Evolutionary conservation across 2,329 filamentous ascomycete genomes (phyloP).

Genomic region (Coccinonectria pachysandricola): DNA sequence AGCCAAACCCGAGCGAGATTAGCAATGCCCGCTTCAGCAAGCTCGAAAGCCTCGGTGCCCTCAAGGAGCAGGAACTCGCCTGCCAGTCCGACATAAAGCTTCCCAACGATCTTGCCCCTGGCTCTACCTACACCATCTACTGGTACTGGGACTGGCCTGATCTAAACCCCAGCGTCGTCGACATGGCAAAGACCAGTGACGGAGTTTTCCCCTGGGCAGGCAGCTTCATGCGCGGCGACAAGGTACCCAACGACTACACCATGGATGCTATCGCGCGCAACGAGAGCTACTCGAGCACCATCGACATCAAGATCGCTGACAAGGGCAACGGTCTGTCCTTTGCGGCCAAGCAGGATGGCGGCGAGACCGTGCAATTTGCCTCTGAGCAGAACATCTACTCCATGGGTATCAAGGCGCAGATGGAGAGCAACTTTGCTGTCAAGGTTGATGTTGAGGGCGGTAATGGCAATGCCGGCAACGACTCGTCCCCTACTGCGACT

Average conservation of each 20-base stretch:
- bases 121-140: slow-evolving; percentile 68
- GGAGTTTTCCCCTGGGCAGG: slow-evolving; percentile 33
- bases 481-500: slow-evolving; percentile 10
- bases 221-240: slow-evolving; percentile 29
- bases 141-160: slow-evolving; percentile 96
- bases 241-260: slow-evolving; percentile 27
- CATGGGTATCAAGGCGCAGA: slow-evolving; percentile 35
- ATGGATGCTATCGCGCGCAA: slow-evolving; percentile 24
- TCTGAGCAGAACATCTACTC: slow-evolving; percentile 30
- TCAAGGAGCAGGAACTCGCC: slow-evolving; percentile 51
- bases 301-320: slow-evolving; percentile 29
- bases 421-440: slow-evolving; percentile 36
- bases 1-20: slow-evolving; percentile 54
- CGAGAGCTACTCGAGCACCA: slow-evolving; percentile 32
- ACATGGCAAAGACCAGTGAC: slow-evolving; percentile 28
- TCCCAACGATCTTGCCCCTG: slow-evolving; percentile 52
- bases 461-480: slow-evolving; percentile 9
- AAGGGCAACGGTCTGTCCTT: slow-evolving; percentile 13
- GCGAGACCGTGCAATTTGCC: slow-evolving; percentile 20
- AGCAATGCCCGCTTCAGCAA: slow-evolving; percentile 47
- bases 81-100: slow-evolving; percentile 78
- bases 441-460: slow-evolving; percentile 20
- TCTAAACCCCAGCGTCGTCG: slow-evolving; percentile 32
- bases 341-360: slow-evolving; percentile 13
- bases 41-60: slow-evolving; percentile 41